Evolutionary conservation across 169 alveolate species (phyloP).

Genomic region (Plasmodium knowlesi): DNA sequence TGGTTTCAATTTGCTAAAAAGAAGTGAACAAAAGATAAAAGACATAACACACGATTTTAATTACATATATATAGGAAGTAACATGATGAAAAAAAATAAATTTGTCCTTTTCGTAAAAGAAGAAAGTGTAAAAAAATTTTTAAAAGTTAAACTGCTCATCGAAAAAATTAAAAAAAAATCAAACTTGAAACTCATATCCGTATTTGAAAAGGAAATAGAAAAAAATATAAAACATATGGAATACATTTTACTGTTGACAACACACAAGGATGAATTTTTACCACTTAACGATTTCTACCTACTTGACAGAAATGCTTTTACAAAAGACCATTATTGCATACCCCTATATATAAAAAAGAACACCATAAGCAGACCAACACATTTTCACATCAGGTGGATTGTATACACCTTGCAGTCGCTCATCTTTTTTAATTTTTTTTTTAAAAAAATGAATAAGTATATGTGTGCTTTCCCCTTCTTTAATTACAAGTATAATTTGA

Average conservation of each 20-base stretch:
- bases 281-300: slow-evolving; percentile 65
- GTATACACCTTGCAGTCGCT: slow-evolving; percentile 66
- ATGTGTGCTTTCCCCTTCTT: slow-evolving; percentile 73
- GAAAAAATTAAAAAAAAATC: slow-evolving; percentile 47
- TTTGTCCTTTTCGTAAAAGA: slow-evolving; percentile 56
- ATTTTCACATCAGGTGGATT: slow-evolving; percentile 63
- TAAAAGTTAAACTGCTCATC: slow-evolving; percentile 57
- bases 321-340: slow-evolving; percentile 57
- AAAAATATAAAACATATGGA: slow-evolving; percentile 58
- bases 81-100: slow-evolving; percentile 15
- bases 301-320: slow-evolving; percentile 48
- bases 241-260: slow-evolving; percentile 47
- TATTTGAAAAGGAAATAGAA: slow-evolving; percentile 62
- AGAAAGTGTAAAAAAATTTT: slow-evolving; percentile 54
- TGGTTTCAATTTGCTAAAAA: slow-evolving; percentile 66
- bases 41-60: slow-evolving; percentile 69
- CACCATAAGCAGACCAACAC: slow-evolving; percentile 40
- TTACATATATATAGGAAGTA: slow-evolving; percentile 63
- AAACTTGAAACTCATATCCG: slow-evolving; percentile 53
- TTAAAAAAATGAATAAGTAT: slow-evolving; percentile 68
- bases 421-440: slow-evolving; percentile 46
- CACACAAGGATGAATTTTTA: slow-evolving; percentile 59
- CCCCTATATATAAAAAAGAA: slow-evolving; percentile 69
- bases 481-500: slow-evolving; percentile 48
- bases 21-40: slow-evolving; percentile 59